phyloP scores from a whole-genome alignment of 192 early-diverging fungal genomes.

The Umbelopsis isabellina region DNA sequence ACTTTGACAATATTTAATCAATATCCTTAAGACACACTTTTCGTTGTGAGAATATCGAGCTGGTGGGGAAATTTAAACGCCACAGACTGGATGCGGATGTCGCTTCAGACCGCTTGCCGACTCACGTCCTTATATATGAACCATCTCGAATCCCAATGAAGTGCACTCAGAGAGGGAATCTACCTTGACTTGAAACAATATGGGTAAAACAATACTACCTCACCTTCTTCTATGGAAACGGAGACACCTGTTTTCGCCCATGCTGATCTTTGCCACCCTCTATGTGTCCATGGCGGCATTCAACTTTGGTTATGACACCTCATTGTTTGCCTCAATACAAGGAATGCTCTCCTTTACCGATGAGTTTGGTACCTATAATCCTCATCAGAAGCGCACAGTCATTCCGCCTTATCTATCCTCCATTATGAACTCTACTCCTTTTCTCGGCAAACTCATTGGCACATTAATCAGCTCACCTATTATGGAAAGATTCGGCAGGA shows the following conservation, averaged over 20 bases:
- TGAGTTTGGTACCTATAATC: conserved; percentile 14
- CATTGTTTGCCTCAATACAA: conserved; percentile 18
- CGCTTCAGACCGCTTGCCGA: no score
- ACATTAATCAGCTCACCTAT: neutral
- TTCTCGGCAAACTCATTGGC: conserved; percentile 19
- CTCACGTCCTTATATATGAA: no score
- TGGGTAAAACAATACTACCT: neutral
- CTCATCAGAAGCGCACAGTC: neutral
- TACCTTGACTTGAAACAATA: no score
- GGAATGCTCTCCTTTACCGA: conserved; percentile 2
- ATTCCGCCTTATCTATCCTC: conserved; percentile 13
- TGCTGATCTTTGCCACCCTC: neutral
- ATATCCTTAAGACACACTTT: no score
- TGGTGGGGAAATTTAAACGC: no score
- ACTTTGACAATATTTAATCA: no score
- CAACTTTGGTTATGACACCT: conserved; percentile 21
- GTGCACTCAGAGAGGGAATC: no score
- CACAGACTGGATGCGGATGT: no score
- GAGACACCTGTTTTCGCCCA: conserved; percentile 7
- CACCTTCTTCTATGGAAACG: conserved; percentile 6
- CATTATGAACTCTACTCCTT: conserved; percentile 23
- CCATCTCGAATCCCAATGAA: no score
- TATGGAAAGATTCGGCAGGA: conserved; percentile 12
- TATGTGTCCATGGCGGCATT: conserved; percentile 21
- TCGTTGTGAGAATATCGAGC: no score